Base-by-base conservation (phyloP, 257 asterid species). In the Thymus quinquecostatus region DNA sequence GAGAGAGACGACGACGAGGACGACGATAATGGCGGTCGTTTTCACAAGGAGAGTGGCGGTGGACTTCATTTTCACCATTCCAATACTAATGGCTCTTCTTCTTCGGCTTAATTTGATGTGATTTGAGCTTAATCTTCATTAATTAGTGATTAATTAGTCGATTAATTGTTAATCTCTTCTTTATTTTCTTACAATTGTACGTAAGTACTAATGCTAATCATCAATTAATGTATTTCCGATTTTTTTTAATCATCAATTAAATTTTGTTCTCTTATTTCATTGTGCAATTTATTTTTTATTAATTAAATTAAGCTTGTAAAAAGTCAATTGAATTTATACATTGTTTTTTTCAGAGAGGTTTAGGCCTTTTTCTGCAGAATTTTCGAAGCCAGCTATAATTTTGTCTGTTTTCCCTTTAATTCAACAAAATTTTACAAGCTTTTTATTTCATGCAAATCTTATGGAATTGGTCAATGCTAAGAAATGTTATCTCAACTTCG, bases 61-160 rank as follows among this genome's bases (percentile, higher is more conserved):
- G n/a, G 50, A 64, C 43, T 66, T 72, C 72, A 64, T 63, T 72
- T 72, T 76, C 79, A 72, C 41, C 67, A 58, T 65, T 66, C 82
- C 55, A 78, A 79, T 38, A 38, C 4, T 69, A 76, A 73, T 72
- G 62, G 59, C 5, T 60, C 76, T 11, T 56, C 13, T 72, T 79
- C 83, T 69, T 78, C 79, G 27, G 13, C 57, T 50, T 63, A 21
- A 69, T 65, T 50, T 63, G 32, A 69, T 65, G 40, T 50, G 56
- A 75, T 60, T 47, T 1, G 3, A 21, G 3, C 12, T 0, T 1
- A 49, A 21, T 5, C 54, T 49, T 28, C 51, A 6, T 61, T 13
- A 36, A 38, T 41, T 55, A 27, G 38, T 30, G 29, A 44, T 0
- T 55, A 68, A 33, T 45, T 60, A 21, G 40, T 44, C 64, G 4